Conservation (phyloP, 2,329 filamentous ascomycete genomes). For the Neofusicoccum cordaticola region DNA sequence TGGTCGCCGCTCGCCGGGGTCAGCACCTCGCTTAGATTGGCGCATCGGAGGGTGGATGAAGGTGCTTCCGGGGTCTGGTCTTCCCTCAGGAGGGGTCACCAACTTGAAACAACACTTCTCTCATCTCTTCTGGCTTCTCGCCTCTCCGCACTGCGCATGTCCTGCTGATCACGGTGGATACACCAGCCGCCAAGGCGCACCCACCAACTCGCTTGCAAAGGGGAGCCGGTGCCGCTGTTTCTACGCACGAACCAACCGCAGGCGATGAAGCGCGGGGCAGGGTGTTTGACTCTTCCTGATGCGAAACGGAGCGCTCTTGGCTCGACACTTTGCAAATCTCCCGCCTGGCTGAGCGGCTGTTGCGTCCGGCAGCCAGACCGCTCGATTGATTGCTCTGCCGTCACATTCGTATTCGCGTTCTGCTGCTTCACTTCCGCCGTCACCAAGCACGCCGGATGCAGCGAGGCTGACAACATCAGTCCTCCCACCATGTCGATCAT, state of each 20-base stretch:
- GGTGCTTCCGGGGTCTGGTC: neutral
- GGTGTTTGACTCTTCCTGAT: neutral
- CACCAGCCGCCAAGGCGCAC: too few relatives aligned
- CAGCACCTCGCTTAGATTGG: neutral
- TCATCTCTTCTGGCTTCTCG: neutral
- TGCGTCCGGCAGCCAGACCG: too few relatives aligned
- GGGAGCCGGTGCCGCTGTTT: neutral
- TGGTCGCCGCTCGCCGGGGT: neutral
- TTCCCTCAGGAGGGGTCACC: neutral
- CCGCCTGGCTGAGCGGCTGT: neutral
- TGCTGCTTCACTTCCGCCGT: too few relatives aligned
- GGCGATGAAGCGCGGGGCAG: neutral
- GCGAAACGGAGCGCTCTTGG: neutral
- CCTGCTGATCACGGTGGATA: neutral
- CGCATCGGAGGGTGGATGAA: neutral
- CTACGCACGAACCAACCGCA: neutral
- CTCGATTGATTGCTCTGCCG: too few relatives aligned
- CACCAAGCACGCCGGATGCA: too few relatives aligned
- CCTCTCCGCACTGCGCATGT: neutral
- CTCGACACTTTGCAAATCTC: neutral
- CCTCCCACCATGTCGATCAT: neutral
- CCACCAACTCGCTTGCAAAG: neutral
- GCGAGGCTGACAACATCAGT: neutral
- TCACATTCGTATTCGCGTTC: too few relatives aligned
- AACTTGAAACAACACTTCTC: slow-evolving; percentile 1